These are phyloP conservation scores for Pleurotus citrinopileatus DNA, from an alignment of 768 basidiomycete species.

Conservation along the genomic window DNA sequence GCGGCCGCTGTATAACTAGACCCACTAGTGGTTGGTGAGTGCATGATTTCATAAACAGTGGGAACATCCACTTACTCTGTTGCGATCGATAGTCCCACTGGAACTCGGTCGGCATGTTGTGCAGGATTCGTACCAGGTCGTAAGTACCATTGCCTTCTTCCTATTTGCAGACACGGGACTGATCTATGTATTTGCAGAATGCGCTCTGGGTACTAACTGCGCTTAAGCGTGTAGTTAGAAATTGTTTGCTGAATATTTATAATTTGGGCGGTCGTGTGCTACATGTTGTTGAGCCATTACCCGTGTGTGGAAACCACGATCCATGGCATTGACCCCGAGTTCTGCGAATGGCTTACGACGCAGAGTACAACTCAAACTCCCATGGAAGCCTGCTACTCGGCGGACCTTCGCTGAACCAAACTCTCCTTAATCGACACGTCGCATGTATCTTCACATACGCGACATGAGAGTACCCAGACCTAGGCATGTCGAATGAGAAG, in stretches of 20 bases:
- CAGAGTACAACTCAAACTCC: slow-evolving; percentile 71
- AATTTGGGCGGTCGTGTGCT: too few species aligned
- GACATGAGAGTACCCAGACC: slow-evolving; percentile 59
- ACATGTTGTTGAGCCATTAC: too few species aligned
- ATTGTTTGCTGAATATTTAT: too few species aligned
- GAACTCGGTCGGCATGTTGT: not conserved
- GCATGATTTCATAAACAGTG: not conserved
- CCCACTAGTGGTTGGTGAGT: not conserved
- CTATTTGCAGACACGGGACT: not conserved
- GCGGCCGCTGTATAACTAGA: not conserved
- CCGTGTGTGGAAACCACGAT: too few species aligned
- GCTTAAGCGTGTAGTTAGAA: too few species aligned
- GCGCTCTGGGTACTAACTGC: not conserved
- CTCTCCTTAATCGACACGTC: slow-evolving; percentile 69
- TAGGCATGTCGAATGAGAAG: slow-evolving; percentile 33
- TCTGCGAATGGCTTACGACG: too few species aligned
- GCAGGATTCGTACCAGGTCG: not conserved
- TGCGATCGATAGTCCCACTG: not conserved
- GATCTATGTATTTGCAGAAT: not conserved
- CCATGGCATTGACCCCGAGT: too few species aligned
- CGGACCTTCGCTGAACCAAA: slow-evolving; percentile 68
- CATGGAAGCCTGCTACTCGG: slow-evolving; percentile 57
- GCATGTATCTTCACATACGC: slow-evolving; percentile 77
- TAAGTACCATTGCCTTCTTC: not conserved
- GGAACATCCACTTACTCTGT: not conserved